These are phyloP conservation scores for Cryptosporidium ryanae DNA, from an alignment of 169 alveolate genomes.

Conservation along the genomic window DNA sequence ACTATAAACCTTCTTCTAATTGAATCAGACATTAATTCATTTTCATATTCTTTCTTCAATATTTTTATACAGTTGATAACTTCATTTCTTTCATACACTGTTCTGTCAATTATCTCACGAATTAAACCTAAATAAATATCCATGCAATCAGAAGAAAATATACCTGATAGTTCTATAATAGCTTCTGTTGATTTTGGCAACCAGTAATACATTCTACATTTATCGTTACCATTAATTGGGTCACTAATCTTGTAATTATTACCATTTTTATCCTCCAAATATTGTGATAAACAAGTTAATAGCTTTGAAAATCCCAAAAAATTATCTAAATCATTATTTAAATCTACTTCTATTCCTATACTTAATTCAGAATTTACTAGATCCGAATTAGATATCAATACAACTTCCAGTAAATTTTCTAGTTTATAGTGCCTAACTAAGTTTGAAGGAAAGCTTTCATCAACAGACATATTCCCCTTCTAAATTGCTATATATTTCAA, in stretches of 20 bases:
- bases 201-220: constrained; percentile 31
- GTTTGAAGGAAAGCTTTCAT: neutral
- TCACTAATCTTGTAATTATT: neutral
- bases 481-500: too few relatives aligned
- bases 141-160: constrained; percentile 20
- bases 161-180: constrained; percentile 24
- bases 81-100: constrained; percentile 1
- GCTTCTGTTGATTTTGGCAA: constrained; percentile 35
- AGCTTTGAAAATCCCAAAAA: constrained; percentile 21
- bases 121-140: constrained; percentile 11
- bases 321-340: constrained; percentile 5
- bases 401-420: constrained; percentile 25
- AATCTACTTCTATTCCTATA: constrained; percentile 16
- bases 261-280: constrained; percentile 3
- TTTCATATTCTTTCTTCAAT: constrained; percentile 12
- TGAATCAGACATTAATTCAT: neutral
- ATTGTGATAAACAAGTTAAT: constrained; percentile 19
- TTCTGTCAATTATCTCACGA: neutral
- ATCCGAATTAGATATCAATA: constrained; percentile 18
- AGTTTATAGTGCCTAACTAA: neutral
- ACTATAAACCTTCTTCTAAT: constrained; percentile 1
- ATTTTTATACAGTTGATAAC: neutral
- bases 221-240: neutral
- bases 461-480: neutral
- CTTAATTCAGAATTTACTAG: constrained; percentile 2